Evolutionary conservation across 192 early-diverging fungal genomes (phyloP).

Genomic region (Martensiomyces pterosporus): DNA sequence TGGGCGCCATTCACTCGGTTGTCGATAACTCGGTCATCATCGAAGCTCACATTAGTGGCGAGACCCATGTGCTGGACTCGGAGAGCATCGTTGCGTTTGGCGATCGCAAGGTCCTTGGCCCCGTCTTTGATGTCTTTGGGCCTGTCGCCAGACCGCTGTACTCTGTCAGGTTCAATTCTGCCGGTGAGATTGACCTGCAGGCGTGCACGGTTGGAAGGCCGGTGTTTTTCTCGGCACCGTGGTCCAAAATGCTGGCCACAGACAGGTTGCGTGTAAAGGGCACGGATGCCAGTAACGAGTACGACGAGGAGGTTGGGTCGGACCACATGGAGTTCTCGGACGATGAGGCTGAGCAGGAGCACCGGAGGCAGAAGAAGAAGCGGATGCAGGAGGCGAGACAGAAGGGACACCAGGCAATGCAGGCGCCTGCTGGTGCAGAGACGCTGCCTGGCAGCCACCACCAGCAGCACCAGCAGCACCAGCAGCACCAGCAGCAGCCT

Average conservation of each 20-base stretch:
- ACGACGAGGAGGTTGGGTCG: slow-evolving; percentile 86
- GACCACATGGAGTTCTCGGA: slow-evolving; percentile 92
- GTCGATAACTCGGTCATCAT: slow-evolving; percentile 76
- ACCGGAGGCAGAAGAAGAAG: slow-evolving; percentile 53
- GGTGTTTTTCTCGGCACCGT: slow-evolving; percentile 63
- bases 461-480: slow-evolving; percentile 2
- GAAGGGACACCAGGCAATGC: not conserved
- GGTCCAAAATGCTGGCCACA: slow-evolving; percentile 64
- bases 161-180: slow-evolving; percentile 67
- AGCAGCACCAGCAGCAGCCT: not conserved
- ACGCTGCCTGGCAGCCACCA: not conserved
- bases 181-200: slow-evolving; percentile 55
- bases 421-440: not conserved
- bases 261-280: slow-evolving; percentile 68
- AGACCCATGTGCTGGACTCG: slow-evolving; percentile 62
- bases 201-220: slow-evolving; percentile 40
- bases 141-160: slow-evolving; percentile 81
- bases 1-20: slow-evolving; percentile 66
- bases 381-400: slow-evolving; percentile 34
- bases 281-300: slow-evolving; percentile 86
- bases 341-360: slow-evolving; percentile 79
- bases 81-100: slow-evolving; percentile 68
- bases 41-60: slow-evolving; percentile 39
- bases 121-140: slow-evolving; percentile 88
- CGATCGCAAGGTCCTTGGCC: slow-evolving; percentile 59